These are phyloP conservation scores for Gillenia trifoliata DNA, from an alignment of 306 rosid species.

Conservation along the genomic window DNA sequence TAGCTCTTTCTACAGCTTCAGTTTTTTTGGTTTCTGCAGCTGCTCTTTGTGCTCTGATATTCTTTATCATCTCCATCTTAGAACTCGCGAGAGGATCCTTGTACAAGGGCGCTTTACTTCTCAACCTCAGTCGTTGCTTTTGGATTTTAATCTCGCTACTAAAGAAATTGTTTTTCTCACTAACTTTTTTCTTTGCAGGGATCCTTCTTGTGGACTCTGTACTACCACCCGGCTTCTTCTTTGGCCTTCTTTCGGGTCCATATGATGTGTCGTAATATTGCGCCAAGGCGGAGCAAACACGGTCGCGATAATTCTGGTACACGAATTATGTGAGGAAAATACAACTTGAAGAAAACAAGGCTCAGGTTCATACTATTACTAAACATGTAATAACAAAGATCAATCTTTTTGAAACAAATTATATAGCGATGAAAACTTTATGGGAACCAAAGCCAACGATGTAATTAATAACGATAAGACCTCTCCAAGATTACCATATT, in stretches of 20 bases:
- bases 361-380: background rate
- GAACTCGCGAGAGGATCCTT: slow-evolving; percentile 85
- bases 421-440: background rate
- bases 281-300: slow-evolving; percentile 67
- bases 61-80: slow-evolving; percentile 88
- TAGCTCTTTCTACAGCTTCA: slow-evolving; percentile 76
- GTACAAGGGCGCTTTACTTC: slow-evolving; percentile 53
- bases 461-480: slow-evolving; percentile 1
- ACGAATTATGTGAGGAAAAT: background rate
- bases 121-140: slow-evolving; percentile 18
- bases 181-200: slow-evolving; percentile 34
- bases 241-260: slow-evolving; percentile 59
- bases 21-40: slow-evolving; percentile 52
- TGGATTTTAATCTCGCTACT: slow-evolving; percentile 23
- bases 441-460: background rate
- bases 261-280: slow-evolving; percentile 51
- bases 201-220: slow-evolving; percentile 33
- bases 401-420: background rate
- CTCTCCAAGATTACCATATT: slow-evolving; percentile 14
- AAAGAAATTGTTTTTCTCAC: slow-evolving; percentile 2
- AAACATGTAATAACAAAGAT: background rate
- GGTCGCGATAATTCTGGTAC: slow-evolving; percentile 67
- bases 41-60: slow-evolving; percentile 79
- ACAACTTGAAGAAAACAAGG: background rate
- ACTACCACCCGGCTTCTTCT: slow-evolving; percentile 45